phyloP scores from a whole-genome alignment of 371 early-diverging fungal genomes.

The Capillidium heterosporum region DNA sequence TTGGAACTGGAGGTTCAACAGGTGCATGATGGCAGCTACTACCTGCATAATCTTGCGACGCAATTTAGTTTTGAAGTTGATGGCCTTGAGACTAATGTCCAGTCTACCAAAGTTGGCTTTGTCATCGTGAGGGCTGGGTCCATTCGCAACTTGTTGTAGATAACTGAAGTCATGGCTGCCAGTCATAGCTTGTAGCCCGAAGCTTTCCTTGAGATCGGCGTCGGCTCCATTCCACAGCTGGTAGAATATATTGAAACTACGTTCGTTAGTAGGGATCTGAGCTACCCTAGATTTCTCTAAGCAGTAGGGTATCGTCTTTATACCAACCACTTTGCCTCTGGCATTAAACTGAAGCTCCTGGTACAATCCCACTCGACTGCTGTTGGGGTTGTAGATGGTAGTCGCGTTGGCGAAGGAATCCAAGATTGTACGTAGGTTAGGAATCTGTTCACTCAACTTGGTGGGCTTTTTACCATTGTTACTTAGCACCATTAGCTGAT shows the following conservation, averaged over 20 bases:
- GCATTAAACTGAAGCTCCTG: constrained; percentile 73
- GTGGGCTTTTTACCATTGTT: not conserved
- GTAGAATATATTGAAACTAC: constrained; percentile 82
- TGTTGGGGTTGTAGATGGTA: constrained; percentile 45
- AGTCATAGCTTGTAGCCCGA: constrained; percentile 3
- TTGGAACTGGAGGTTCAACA: constrained; percentile 59
- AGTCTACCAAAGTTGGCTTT: constrained; percentile 35
- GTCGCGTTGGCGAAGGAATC: constrained; percentile 60
- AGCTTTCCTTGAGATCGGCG: constrained; percentile 15
- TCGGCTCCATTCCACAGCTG: constrained; percentile 42
- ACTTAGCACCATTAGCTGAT: not conserved
- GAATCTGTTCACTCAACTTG: not conserved
- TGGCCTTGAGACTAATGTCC: constrained; percentile 43
- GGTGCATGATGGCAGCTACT: constrained; percentile 55
- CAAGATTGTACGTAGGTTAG: constrained; percentile 32
- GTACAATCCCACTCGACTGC: constrained; percentile 58
- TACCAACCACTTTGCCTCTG: constrained; percentile 67
- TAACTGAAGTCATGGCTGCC: constrained; percentile 9
- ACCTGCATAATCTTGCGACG: constrained; percentile 49
- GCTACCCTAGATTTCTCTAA: not conserved
- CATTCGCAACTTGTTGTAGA: constrained; percentile 15
- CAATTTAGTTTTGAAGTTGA: constrained; percentile 55
- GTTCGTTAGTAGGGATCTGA: constrained; percentile 16
- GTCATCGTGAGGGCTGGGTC: constrained; percentile 20
- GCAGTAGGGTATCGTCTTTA: constrained; percentile 36